A percentile compares a stretch with the other conserved stretches of the same genome.
Conservation (phyloP, 805 yeast species). For the Nakazawaea sp. region DNA sequence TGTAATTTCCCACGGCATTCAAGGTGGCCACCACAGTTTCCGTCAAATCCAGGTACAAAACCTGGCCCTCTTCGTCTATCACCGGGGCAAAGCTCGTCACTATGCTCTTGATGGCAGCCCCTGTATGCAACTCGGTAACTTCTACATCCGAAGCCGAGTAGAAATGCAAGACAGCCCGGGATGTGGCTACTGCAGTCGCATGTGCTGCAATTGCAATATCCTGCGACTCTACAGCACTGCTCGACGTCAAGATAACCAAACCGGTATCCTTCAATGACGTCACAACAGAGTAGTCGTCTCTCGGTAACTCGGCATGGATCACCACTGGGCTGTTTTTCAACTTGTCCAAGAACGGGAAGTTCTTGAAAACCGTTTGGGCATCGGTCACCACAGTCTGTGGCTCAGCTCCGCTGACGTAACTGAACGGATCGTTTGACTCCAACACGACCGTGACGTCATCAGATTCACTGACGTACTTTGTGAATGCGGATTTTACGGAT, state of each 20-base stretch:
- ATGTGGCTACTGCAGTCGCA: slow-evolving; percentile 40
- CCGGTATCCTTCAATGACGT: slow-evolving; percentile 71
- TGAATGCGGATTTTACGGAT: slow-evolving; percentile 28
- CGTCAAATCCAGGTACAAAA: too few species aligned
- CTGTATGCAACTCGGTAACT: slow-evolving; percentile 1
- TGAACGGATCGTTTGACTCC: slow-evolving; percentile 48
- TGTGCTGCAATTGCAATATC: slow-evolving; percentile 53
- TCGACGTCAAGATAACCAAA: slow-evolving; percentile 62
- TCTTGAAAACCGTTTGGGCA: slow-evolving; percentile 46
- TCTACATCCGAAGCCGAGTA: slow-evolving; percentile 28
- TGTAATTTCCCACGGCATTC: slow-evolving; percentile 21
- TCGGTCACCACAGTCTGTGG: slow-evolving; percentile 36
- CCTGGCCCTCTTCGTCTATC: slow-evolving; percentile 14
- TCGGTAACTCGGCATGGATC: slow-evolving; percentile 52
- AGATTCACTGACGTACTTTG: slow-evolving; percentile 17
- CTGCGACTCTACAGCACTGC: slow-evolving; percentile 43
- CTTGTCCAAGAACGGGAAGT: slow-evolving; percentile 49
- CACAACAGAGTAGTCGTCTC: slow-evolving; percentile 60
- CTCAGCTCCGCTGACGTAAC: slow-evolving; percentile 29
- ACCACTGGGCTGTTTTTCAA: slow-evolving; percentile 39
- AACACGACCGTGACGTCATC: slow-evolving; percentile 21
- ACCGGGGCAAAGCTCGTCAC: slow-evolving; percentile 8
- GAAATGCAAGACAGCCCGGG: slow-evolving; percentile 68
- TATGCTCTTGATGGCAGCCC: slow-evolving; percentile 8
- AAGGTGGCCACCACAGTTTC: slow-evolving; percentile 22